These are phyloP conservation scores for Apocynum venetum DNA, from an alignment of 257 asterid genomes.

Conservation along the genomic window DNA sequence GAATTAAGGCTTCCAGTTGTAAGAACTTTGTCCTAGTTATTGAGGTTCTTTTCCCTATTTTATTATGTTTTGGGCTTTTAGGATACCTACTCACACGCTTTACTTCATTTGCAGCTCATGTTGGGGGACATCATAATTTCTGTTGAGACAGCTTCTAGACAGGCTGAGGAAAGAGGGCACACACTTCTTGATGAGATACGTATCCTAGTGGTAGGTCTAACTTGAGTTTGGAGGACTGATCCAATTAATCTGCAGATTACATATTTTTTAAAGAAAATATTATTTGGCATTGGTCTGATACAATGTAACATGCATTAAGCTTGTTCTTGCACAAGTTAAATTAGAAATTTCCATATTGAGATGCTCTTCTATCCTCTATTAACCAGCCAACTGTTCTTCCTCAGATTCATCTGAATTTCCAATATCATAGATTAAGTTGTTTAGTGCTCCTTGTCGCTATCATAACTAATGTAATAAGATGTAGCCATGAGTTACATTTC, in stretches of 20 bases:
- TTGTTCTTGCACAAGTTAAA: not conserved
- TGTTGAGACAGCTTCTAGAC: slow-evolving; percentile 95
- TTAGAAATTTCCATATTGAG: not conserved
- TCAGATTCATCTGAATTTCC: not conserved
- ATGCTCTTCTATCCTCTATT: no score
- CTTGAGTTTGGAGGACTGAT: not conserved
- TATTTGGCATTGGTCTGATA: not conserved
- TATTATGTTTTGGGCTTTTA: not conserved
- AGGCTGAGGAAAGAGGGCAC: slow-evolving; percentile 94
- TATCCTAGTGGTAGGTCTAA: slow-evolving; percentile 71
- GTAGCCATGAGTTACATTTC: not conserved
- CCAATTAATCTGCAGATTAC: not conserved
- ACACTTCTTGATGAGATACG: slow-evolving; percentile 91
- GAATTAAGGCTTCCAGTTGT: slow-evolving; percentile 84
- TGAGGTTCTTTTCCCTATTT: not conserved
- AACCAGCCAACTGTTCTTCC: not conserved
- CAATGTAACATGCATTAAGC: not conserved
- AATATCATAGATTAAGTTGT: not conserved
- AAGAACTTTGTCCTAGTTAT: slow-evolving; percentile 23
- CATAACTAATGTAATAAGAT: not conserved
- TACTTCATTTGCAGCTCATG: slow-evolving; percentile 68
- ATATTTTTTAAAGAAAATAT: no score
- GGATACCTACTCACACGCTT: not conserved
- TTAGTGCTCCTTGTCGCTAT: not conserved
- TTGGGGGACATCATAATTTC: slow-evolving; percentile 92